Percentiles rank a stretch among this genome's conserved stretches.
These are phyloP conservation scores for Neostapfia colusana DNA, from an alignment of 176 grass and related monocot genomes.

Conservation along the genomic window DNA sequence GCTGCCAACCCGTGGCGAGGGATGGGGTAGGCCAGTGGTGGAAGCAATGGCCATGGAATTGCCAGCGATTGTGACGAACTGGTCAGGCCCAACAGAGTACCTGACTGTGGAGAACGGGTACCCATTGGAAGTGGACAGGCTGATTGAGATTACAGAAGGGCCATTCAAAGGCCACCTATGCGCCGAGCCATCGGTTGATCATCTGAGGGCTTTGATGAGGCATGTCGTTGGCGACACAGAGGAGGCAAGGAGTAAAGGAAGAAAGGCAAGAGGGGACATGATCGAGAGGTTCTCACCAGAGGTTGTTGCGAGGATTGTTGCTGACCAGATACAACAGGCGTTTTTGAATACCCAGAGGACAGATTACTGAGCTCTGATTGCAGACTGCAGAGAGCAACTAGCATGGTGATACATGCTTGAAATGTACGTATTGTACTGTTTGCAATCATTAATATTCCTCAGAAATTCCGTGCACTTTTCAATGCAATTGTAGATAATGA, in stretches of 20 bases:
- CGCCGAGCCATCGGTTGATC: slow-evolving; percentile 52
- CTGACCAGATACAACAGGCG: slow-evolving; percentile 43
- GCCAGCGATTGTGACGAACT: slow-evolving; percentile 65
- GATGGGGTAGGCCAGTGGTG: slow-evolving; percentile 63
- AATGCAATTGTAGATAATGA: not conserved
- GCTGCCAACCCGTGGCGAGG: slow-evolving; percentile 61
- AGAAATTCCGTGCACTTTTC: not conserved
- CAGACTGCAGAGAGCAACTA: not conserved
- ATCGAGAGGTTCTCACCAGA: slow-evolving; percentile 53
- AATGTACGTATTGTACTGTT: slow-evolving; percentile 17
- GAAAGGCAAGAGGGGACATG: slow-evolving; percentile 63
- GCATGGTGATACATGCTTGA: slow-evolving; percentile 14
- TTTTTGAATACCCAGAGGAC: slow-evolving; percentile 14
- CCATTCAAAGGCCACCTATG: slow-evolving; percentile 67
- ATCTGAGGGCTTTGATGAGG: slow-evolving; percentile 60
- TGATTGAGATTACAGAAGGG: slow-evolving; percentile 49
- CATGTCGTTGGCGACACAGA: slow-evolving; percentile 30
- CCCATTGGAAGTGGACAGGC: slow-evolving; percentile 44
- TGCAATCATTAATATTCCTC: not conserved
- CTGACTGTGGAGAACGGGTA: slow-evolving; percentile 68
- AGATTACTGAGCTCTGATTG: not conserved
- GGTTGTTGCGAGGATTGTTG: slow-evolving; percentile 53
- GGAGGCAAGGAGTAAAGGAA: slow-evolving; percentile 55
- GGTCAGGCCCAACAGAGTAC: slow-evolving; percentile 70
- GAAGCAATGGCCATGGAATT: slow-evolving; percentile 76